These are phyloP conservation scores for Plasmodium reichenowi DNA, from an alignment of 169 alveolate genomes.

Conservation along the genomic window DNA sequence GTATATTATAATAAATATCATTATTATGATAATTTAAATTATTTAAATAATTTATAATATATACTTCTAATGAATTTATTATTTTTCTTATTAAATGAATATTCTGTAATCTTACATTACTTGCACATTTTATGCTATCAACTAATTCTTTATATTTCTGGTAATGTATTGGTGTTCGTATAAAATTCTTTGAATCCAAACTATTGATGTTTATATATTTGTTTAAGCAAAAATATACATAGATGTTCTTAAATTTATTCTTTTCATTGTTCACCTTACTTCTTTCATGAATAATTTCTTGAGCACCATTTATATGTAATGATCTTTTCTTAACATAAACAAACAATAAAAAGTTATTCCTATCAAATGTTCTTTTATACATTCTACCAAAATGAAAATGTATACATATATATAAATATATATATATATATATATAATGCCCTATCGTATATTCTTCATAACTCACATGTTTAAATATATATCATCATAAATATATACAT, in stretches of 20 bases:
- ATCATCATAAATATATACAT: too few relatives aligned
- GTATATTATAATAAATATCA: not conserved
- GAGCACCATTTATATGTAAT: slow-evolving; percentile 20
- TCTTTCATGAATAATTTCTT: slow-evolving; percentile 25
- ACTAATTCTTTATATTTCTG: slow-evolving; percentile 50
- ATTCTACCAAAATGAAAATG: not conserved
- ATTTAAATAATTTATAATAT: slow-evolving; percentile 58
- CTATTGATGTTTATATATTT: slow-evolving; percentile 70
- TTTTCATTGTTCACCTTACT: slow-evolving; percentile 11
- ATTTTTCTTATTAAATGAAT: slow-evolving; percentile 56
- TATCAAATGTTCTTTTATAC: not conserved
- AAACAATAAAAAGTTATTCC: not conserved
- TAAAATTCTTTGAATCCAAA: slow-evolving; percentile 29
- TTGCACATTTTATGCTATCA: slow-evolving; percentile 52
- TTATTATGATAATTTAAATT: slow-evolving; percentile 5
- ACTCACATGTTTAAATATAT: too few relatives aligned
- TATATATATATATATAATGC: not conserved
- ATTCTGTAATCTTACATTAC: slow-evolving; percentile 63
- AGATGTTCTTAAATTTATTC: slow-evolving; percentile 39
- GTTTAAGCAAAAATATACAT: slow-evolving; percentile 48
- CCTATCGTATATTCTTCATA: not conserved
- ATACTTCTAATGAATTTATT: slow-evolving; percentile 48
- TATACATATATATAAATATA: not conserved
- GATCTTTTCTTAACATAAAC: slow-evolving; percentile 3
- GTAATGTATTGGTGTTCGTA: slow-evolving; percentile 62